Percentiles rank a stretch among this genome's conserved stretches.
phyloP scores from a whole-genome alignment of 306 rosid species.

The Argentina anserina region DNA sequence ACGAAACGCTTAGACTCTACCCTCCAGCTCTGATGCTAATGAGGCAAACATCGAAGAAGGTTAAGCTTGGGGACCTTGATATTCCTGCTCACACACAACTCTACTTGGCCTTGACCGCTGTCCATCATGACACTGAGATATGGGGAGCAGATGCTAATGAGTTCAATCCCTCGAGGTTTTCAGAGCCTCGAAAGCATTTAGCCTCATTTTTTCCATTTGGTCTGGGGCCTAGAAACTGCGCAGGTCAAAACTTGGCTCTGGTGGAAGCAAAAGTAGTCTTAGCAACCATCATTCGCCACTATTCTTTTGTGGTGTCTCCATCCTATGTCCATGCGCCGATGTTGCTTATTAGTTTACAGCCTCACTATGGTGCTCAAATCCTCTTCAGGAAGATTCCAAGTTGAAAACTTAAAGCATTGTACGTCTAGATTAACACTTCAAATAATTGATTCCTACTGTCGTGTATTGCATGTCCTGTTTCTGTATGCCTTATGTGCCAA shows the following conservation, averaged over 20 bases:
- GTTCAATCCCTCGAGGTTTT: slow-evolving; percentile 61
- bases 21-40: slow-evolving; percentile 45
- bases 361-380: slow-evolving; percentile 56
- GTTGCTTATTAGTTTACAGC: slow-evolving; percentile 31
- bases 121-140: slow-evolving; percentile 52
- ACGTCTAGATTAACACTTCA: not conserved
- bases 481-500: not conserved
- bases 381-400: slow-evolving; percentile 28
- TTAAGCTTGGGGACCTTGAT: slow-evolving; percentile 45
- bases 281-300: slow-evolving; percentile 42
- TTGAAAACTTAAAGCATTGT: not conserved
- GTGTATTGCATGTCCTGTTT: not conserved
- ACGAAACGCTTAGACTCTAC: slow-evolving; percentile 70
- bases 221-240: slow-evolving; percentile 54
- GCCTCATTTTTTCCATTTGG: slow-evolving; percentile 62
- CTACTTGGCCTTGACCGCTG: slow-evolving; percentile 43
- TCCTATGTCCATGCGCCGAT: slow-evolving; percentile 48
- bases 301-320: slow-evolving; percentile 42
- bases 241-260: slow-evolving; percentile 62
- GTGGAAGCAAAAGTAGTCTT: slow-evolving; percentile 49
- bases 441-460: not conserved
- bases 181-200: slow-evolving; percentile 52
- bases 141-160: slow-evolving; percentile 73
- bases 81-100: slow-evolving; percentile 60
- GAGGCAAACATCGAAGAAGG: slow-evolving; percentile 42